Base-by-base conservation (phyloP, 2,329 filamentous ascomycete species). In the Diaporthe citri region DNA sequence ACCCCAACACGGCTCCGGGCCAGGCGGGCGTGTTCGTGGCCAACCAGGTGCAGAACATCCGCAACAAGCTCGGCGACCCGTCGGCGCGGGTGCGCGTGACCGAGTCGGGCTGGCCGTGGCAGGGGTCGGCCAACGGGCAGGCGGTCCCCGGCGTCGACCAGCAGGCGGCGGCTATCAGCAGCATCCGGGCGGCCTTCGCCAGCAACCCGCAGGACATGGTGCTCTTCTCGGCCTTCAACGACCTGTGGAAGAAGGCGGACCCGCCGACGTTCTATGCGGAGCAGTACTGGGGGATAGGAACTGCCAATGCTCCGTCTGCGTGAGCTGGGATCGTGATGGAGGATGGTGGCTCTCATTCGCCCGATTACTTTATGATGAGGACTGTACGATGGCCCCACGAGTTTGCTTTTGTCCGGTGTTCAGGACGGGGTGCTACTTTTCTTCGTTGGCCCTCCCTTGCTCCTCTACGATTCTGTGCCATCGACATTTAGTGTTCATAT, bases 91-190 rank as follows among this genome's bases (percentile, higher is more conserved):
- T 94, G 43, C 87, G 96, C 51, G 91, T 97, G 78, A 95, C 94
- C 1, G 95, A 97, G 86, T 93, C 93, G 4, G 95, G 95, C 69
- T 98, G 95, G 95, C 95, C 95, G 56, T 91, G 90, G 82, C 83
- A 90, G 78, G 95, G 95, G 25, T 78, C 86, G 17, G 76, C 87
- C 71, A 96, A 97, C 81, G 90, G 91, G 2, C 80, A 81, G 25
- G 94, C 94, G n/a, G 86, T 96, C 2, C 93, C 95, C 0, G 91
- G 91, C 17, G 79, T 85, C n/a, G 84, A 87, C 15, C 91, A 95
- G 78, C 95, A 97, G 82, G 81, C 85, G 15, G 82, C 83, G 31
- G 95, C 95, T 15, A 82, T 97, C 48, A 82, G 85, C 8, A 92
- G 92, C 34, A 90, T 97, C 79, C 90, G 89, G 82, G 80, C 81